Base-by-base conservation (phyloP, 306 rosid species). In the Dalbergia cochinchinensis region DNA sequence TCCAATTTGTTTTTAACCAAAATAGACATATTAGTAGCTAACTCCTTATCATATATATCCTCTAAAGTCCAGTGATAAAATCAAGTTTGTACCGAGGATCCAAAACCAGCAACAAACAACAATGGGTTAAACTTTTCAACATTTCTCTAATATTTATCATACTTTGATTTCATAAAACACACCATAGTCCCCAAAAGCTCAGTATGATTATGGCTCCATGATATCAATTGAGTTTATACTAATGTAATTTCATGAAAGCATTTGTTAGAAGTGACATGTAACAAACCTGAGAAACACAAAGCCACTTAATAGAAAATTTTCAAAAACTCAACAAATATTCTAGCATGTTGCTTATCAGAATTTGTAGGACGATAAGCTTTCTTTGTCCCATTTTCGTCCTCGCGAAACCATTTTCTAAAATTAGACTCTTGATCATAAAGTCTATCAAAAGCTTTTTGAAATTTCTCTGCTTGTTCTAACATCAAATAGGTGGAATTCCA, bases 361-460 rank as follows among this genome's bases (percentile, higher is more conserved):
- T 4, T 10, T 69, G 11, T 26, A 13, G 18, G 42, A 1, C 44
- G 63, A 60, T 10, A 10, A 60, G 8, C 13, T 41, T 41, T 62
- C 26, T 8, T n/a, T 15, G 15, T 37, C 6, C 26, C 50, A 0
- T 64, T 64, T 73, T 37, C 39, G 3, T 37, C 54, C 39, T 55
- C 53, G 6, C 5, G 0, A 73, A 57, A 71, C 64, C 65, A 71
- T 55, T 54, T 71, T 4, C 4, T 9, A 53, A 34, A 54, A 18
- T 55, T 7, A 5, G 37, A 10, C 37, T 73, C 55, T 39, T 18
- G 53, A 55, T 73, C 41, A 37, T 19, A 16, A 12, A 39, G 39
- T 11, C 66, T 73, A 57, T 73, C 66, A 57, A 73, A 73, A 2
- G 20, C 55, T 13, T 57, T 73, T 42, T 57, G 41, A 35, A 72